Conservation (phyloP, 352 stramenopile species). For the Aphanomyces cochlioides region DNA sequence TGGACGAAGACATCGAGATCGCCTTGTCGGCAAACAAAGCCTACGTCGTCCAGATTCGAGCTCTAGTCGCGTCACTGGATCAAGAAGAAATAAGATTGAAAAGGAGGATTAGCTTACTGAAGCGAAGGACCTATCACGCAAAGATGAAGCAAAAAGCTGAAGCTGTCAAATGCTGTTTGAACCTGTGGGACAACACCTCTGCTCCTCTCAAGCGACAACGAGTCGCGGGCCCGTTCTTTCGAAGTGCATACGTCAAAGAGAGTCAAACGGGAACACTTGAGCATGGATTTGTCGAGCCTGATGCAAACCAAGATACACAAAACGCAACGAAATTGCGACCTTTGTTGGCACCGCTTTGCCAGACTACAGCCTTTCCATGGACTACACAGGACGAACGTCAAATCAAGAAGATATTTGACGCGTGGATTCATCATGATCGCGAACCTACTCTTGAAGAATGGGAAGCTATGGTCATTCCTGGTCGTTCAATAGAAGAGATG, state of each 20-base stretch:
- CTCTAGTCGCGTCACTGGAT: neutral
- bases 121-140: neutral
- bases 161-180: neutral
- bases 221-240: neutral
- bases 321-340: too few species aligned
- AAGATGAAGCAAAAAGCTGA: too few species aligned
- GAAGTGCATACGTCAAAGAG: too few species aligned
- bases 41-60: neutral
- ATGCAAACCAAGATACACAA: neutral
- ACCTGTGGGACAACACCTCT: neutral
- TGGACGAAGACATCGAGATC: neutral
- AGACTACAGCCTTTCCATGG: neutral
- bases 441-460: slow-evolving; percentile 9
- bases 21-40: slow-evolving; percentile 9
- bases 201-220: too few species aligned
- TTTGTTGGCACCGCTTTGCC: too few species aligned
- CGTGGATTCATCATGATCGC: neutral
- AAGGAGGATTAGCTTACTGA: neutral
- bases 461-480: neutral
- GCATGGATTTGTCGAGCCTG: neutral
- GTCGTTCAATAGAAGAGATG: neutral
- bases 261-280: neutral
- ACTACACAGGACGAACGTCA: neutral
- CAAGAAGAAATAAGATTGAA: neutral
- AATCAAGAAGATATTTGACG: neutral